Evolutionary conservation across 345 rosid genomes (phyloP).

Genomic region (Conringia planisiliqua): DNA sequence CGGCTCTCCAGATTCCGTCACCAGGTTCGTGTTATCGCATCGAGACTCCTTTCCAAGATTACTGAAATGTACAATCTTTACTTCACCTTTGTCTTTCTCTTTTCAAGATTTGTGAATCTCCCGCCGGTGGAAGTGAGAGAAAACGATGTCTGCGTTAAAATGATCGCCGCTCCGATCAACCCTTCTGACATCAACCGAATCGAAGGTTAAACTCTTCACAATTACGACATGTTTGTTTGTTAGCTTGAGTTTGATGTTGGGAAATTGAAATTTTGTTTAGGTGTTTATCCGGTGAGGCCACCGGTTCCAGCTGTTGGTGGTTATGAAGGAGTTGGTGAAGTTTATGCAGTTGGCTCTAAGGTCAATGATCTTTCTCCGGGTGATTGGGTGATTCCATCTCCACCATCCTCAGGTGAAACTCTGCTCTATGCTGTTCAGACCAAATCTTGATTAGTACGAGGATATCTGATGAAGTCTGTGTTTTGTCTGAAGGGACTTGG

Average conservation of each 20-base stretch:
- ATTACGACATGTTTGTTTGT: background rate
- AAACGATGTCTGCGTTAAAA: constrained; percentile 73
- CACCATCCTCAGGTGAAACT: constrained; percentile 65
- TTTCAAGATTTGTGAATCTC: constrained; percentile 52
- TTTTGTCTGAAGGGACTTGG: constrained; percentile 58
- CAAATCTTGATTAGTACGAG: background rate
- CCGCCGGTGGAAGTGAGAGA: constrained; percentile 74
- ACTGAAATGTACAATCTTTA: background rate
- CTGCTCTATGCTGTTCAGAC: background rate
- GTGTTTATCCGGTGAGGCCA: constrained; percentile 93
- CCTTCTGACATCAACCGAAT: constrained; percentile 90
- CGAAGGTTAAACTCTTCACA: constrained; percentile 44
- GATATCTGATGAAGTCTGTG: background rate
- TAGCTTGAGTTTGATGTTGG: background rate
- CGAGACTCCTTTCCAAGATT: background rate
- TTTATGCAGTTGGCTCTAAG: constrained; percentile 61
- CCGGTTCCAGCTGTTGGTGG: constrained; percentile 89
- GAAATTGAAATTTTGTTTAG: constrained; percentile 29
- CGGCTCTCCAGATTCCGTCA: constrained; percentile 77
- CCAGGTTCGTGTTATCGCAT: constrained; percentile 40
- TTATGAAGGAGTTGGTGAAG: constrained; percentile 90
- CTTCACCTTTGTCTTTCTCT: background rate
- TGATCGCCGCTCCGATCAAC: constrained; percentile 90
- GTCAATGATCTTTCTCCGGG: constrained; percentile 64
- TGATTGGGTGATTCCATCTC: constrained; percentile 87